Base-by-base conservation (phyloP, 2,329 filamentous ascomycete genomes). In the Aspergillus phoenicis region DNA sequence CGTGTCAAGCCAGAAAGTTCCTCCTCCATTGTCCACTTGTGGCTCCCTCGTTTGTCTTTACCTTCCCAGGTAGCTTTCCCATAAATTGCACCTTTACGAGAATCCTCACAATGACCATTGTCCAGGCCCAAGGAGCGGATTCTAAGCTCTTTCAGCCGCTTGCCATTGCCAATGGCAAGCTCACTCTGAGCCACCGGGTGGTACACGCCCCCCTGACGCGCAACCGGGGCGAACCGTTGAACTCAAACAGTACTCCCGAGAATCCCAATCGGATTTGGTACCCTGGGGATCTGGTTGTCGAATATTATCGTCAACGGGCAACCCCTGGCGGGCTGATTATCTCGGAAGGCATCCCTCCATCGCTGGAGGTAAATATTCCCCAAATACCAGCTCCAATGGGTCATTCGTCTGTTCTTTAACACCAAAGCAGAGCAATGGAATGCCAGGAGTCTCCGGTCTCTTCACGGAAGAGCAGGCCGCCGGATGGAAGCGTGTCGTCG, bases 191-290 rank as follows among this genome's bases (percentile, higher is more conserved):
- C 52, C 83, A 86, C 65, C 81, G 84, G 56, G 72, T 86, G 24
- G 75, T 83, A 48, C 70, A 82, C 64, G 81, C 83, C 1, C 82
- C 85, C 2, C 70, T 86, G 58, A 86, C 84, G 5, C 80, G 84
- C 17, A 82, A 82, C 65, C 79, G 84, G 26, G 81, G 82, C 17
- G 80, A 78, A 5, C 82, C 83, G 3, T 56, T 79, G 39, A 77
- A 76, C 10, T 63, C 73, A 11, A 67, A 73, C 7, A 81, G 78
- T 30, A 82, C 78, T 0, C 67, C 75, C 0, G 81, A 84, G 64
- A 78, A 73, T 60, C 80, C 78, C 48, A 83, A 80, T 68, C 78
- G 82, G 41, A 73, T 80, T 64, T 85, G 83, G 75, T 72, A 81
- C 15, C 79, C 79, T 1, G 76, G 75, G n/a, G 78, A 82, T 53